Base-by-base conservation (phyloP, 2,329 filamentous ascomycete species). In the Aspergillus sp. region DNA sequence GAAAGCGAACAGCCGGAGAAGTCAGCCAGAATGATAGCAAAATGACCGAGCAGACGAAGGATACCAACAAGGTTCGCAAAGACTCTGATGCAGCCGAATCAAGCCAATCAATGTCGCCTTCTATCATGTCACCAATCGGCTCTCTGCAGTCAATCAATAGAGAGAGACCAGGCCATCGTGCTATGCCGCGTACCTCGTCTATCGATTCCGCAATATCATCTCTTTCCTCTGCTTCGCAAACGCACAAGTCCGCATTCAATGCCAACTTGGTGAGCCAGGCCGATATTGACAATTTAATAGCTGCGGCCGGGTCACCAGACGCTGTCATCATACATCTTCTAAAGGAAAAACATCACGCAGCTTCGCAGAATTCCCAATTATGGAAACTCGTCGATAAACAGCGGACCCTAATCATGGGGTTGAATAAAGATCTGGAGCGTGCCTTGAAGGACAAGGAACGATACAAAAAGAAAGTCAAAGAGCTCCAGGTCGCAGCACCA, bases 331-430 rank as follows among this genome's bases (percentile, higher is more conserved):
- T 91, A 65, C 91, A 95, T 68, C 79, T 99, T 50, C 78, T 97
- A 62, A 96, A 90, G 71, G 95, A 99, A 71, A 98, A 97, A 74
- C 87, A 93, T 62, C 90, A 91, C 49, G 90, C 92, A 55, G 86
- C 90, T 5, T 89, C 91, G 65, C 95, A 98, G 70, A 98, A 98
- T 71, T 82, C 88, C 17, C 93, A 99, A 73, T 78, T 99, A 68
- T 99, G 95, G 95, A 88, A 92, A 51, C 79, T 99, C 47, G 92
- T 99, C 50, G 93, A 98, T 73, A 98, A 99, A 78, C 95, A 99
- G 75, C 84, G 93, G 61, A 87, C 91, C 15, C 93, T 99, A 87
- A 92, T 99, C 55, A 76, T 96, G 19, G 93, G 93, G 7, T 81
- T 99, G 62, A 97, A 98, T 70, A 96, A 95, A 73, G 95, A 99